phyloP scores from a whole-genome alignment of 1,139 yeast genomes.

The Eremothecium gossypii region DNA sequence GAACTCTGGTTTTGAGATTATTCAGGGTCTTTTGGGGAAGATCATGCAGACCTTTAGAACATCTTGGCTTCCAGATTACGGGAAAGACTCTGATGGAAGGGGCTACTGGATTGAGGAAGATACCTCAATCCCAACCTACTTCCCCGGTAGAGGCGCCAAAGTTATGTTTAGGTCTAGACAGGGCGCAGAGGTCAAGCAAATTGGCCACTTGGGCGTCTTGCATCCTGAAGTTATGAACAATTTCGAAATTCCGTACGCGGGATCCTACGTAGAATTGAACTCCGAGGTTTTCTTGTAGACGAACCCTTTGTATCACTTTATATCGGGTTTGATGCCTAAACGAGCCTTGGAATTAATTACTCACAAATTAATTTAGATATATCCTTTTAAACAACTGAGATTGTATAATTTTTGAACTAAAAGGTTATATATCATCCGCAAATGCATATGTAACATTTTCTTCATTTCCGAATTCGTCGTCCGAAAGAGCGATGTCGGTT shows the following conservation, averaged over 20 bases:
- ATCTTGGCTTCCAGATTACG: slow-evolving; percentile 58
- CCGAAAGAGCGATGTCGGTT: too few species aligned
- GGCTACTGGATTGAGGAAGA: slow-evolving; percentile 85
- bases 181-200: slow-evolving; percentile 45
- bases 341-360: not conserved
- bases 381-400: slow-evolving; percentile 4
- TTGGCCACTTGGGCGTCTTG: slow-evolving; percentile 87
- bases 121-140: slow-evolving; percentile 58
- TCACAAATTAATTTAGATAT: not conserved
- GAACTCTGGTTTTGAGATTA: slow-evolving; percentile 86
- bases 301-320: too few species aligned
- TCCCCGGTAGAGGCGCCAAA: slow-evolving; percentile 97
- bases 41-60: slow-evolving; percentile 94
- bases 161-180: slow-evolving; percentile 61
- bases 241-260: slow-evolving; percentile 91
- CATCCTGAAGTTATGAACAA: slow-evolving; percentile 87
- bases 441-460: slow-evolving; percentile 19
- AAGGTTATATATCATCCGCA: slow-evolving; percentile 18
- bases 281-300: slow-evolving; percentile 68
- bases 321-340: too few species aligned
- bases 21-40: slow-evolving; percentile 91
- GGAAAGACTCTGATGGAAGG: slow-evolving; percentile 42
- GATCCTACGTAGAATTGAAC: slow-evolving; percentile 81
- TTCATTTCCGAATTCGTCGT: slow-evolving; percentile 8
- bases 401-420: not conserved